Percentiles rank a stretch among this genome's conserved stretches.
These are phyloP conservation scores for Litsea cubeba DNA, from an alignment of 164 flowering plant genomes.

Conservation along the genomic window DNA sequence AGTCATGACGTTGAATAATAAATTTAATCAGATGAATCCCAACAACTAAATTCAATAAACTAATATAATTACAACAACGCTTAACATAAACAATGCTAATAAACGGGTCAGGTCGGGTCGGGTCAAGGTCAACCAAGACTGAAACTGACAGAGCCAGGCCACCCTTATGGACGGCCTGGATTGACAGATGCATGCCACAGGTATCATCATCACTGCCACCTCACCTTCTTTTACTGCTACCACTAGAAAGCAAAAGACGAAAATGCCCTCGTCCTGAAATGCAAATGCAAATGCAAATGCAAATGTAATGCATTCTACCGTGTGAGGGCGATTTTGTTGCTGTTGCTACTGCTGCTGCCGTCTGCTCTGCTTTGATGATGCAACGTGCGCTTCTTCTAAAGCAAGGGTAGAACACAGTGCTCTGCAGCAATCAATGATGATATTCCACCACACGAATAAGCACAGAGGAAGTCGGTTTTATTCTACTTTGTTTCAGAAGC, in stretches of 20 bases:
- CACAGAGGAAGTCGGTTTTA: neutral
- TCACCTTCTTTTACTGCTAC: neutral
- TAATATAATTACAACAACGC: neutral
- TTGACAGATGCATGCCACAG: neutral
- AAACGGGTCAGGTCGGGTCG: neutral
- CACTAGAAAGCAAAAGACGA: no score
- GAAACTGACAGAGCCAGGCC: no score
- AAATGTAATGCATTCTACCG: no score
- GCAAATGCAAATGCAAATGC: no score
- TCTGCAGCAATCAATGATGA: neutral
- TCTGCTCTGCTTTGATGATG: neutral
- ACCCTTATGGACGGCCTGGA: neutral
- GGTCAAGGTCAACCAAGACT: neutral
- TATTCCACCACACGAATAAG: neutral
- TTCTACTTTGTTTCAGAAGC: neutral
- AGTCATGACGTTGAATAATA: no score
- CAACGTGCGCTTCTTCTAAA: neutral
- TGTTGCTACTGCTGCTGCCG: neutral
- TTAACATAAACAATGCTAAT: neutral
- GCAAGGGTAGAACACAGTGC: neutral
- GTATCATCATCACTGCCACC: neutral
- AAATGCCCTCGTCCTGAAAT: no score
- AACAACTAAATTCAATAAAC: neutral
- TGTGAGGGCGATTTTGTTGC: no score
- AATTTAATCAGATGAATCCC: no score